Conservation (phyloP, 2,329 filamentous ascomycete species). For the Sclerotinia glacialis region DNA sequence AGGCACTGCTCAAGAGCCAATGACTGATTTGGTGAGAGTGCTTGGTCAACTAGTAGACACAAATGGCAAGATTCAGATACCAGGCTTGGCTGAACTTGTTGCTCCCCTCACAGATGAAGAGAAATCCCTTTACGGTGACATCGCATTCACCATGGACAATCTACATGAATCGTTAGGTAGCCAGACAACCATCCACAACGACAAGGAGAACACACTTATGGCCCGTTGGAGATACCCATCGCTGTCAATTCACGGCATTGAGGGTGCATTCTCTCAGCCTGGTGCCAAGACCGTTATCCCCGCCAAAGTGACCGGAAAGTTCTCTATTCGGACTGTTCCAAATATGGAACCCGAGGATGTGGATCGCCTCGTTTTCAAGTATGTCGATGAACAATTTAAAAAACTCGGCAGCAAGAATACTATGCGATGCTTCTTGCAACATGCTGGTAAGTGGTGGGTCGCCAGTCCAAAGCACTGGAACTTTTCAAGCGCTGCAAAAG, state of each 20-base stretch:
- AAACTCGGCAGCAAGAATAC: conserved; percentile 92
- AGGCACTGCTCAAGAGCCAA: conserved; percentile 93
- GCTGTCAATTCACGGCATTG: conserved; percentile 88
- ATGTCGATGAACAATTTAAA: conserved; percentile 79
- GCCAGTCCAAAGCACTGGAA: conserved; percentile 99
- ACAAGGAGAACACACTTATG: conserved; percentile 93
- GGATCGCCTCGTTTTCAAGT: conserved; percentile 78
- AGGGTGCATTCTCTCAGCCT: conserved; percentile 89
- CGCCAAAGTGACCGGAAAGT: conserved; percentile 96
- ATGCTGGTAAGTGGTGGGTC: conserved; percentile 98
- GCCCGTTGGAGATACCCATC: conserved; percentile 94
- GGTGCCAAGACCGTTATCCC: conserved; percentile 99
- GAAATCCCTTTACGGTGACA: conserved; percentile 79
- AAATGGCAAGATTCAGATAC: conserved; percentile 87
- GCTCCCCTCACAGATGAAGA: conserved; percentile 85
- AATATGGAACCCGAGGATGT: conserved; percentile 94
- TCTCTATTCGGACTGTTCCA: conserved; percentile 95
- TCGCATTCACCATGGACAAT: conserved; percentile 95
- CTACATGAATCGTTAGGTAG: conserved; percentile 89
- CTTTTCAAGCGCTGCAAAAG: conserved; percentile 90
- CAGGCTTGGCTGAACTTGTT: conserved; percentile 91
- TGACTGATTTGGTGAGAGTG: conserved; percentile 88
- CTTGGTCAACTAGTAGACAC: conserved; percentile 83
- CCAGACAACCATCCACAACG: conserved; percentile 78
- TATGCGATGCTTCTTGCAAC: conserved; percentile 75